phyloP scores from a whole-genome alignment of 2,329 filamentous ascomycete genomes.

The Epichloe elymi region DNA sequence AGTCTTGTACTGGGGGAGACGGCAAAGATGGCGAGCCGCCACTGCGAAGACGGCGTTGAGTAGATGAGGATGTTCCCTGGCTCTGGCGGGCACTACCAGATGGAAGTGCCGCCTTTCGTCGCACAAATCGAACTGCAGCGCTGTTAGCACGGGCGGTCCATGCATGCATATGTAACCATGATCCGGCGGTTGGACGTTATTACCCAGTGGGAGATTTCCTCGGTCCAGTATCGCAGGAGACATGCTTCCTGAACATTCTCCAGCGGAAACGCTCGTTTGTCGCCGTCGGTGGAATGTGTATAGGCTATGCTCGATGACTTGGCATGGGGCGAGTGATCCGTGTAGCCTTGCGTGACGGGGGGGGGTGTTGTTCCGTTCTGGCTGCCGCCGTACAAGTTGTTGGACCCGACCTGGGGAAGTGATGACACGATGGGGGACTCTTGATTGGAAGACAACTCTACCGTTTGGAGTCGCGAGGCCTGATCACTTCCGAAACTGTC shows the following conservation, averaged over 20 bases:
- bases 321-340: background rate
- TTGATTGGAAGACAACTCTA: background rate
- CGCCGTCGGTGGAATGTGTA: background rate
- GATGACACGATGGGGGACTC: background rate
- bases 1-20: constrained; percentile 25
- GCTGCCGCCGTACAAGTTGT: background rate
- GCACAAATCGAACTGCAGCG: constrained; percentile 24
- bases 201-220: constrained; percentile 28
- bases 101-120: constrained; percentile 28
- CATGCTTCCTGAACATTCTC: constrained; percentile 24
- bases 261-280: constrained; percentile 16
- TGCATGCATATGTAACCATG: background rate
- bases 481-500: constrained; percentile 1
- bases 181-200: constrained; percentile 9
- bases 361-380: background rate
- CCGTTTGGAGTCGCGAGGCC: background rate
- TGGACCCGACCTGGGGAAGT: background rate
- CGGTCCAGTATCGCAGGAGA: constrained; percentile 25
- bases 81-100: constrained; percentile 22
- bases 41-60: constrained; percentile 29
- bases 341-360: background rate
- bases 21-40: constrained; percentile 25
- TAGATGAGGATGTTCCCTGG: constrained; percentile 23
- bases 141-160: background rate
- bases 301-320: background rate